Conservation (phyloP, 2,329 filamentous ascomycete species). For the Cercospora zeae-maydis region DNA sequence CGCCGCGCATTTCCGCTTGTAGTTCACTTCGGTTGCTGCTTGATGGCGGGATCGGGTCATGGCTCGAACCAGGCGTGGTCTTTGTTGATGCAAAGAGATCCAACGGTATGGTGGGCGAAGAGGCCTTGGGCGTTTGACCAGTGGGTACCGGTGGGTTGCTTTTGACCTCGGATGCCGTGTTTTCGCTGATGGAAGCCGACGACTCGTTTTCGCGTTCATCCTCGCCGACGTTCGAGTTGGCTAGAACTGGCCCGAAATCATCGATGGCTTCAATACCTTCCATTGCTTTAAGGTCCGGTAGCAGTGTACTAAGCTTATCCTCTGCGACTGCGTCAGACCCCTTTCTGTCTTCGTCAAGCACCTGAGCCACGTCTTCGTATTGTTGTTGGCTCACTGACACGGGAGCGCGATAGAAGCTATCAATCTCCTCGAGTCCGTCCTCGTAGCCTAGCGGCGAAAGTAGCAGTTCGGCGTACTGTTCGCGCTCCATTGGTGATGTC, state of each 20-base stretch:
- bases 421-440: constrained; percentile 19
- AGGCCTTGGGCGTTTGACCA: background rate
- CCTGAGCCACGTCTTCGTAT: background rate
- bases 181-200: background rate
- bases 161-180: background rate
- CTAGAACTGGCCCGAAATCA: background rate
- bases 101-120: background rate
- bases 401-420: constrained; percentile 2
- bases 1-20: constrained; percentile 23
- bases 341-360: background rate
- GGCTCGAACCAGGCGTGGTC: background rate
- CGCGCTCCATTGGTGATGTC: background rate
- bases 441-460: constrained; percentile 8
- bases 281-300: constrained; percentile 10
- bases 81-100: background rate
- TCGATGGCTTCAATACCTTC: background rate
- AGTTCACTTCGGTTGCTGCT: constrained; percentile 16
- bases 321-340: background rate
- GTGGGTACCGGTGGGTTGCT: background rate
- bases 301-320: background rate
- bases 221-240: background rate
- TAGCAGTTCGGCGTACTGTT: background rate
- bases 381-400: background rate
- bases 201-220: background rate
- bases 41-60: background rate